Percentiles rank a stretch among this genome's conserved stretches.
phyloP scores from a whole-genome alignment of 176 grass and related monocot species.

The Cenchrus fungigraminus region DNA sequence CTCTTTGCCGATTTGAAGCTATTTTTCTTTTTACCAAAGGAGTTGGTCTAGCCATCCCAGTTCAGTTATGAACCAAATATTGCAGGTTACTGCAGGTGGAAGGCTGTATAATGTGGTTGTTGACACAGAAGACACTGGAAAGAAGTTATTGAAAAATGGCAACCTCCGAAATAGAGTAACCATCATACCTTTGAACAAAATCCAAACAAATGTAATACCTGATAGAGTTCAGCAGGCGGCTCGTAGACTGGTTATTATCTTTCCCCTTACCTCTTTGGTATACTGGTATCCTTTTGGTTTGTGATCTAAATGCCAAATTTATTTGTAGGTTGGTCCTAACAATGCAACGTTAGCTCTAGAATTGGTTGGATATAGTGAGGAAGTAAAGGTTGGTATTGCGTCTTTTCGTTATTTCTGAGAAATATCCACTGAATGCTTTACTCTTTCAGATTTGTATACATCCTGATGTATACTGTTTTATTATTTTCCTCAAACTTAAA shows the following conservation, averaged over 20 bases:
- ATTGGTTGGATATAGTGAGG: conserved; percentile 84
- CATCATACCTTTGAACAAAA: conserved; percentile 96
- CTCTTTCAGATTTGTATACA: conserved; percentile 8
- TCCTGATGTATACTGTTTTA: not conserved
- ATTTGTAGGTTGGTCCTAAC: conserved; percentile 73
- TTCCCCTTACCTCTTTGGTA: not conserved
- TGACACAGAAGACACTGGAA: conserved; percentile 90
- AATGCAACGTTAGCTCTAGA: conserved; percentile 84
- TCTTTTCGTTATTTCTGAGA: conserved; percentile 18
- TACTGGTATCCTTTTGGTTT: conserved; percentile 33
- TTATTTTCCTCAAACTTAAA: not conserved
- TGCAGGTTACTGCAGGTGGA: conserved; percentile 88
- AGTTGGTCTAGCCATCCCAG: conserved; percentile 3
- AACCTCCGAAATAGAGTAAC: conserved; percentile 80
- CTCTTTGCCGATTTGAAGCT: conserved; percentile 1
- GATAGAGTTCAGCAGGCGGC: conserved; percentile 77
- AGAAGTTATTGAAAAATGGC: conserved; percentile 76
- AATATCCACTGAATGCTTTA: not conserved
- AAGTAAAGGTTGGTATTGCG: conserved; percentile 73
- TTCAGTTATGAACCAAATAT: conserved; percentile 39
- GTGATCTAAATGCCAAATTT: conserved; percentile 11
- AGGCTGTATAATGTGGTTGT: conserved; percentile 93
- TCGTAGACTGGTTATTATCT: conserved; percentile 70
- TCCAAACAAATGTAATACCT: conserved; percentile 66
- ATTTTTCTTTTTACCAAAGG: conserved; percentile 25